These are phyloP conservation scores for Tuber umbilicatum DNA, from an alignment of 495 filamentous ascomycete species.

Conservation along the genomic window DNA sequence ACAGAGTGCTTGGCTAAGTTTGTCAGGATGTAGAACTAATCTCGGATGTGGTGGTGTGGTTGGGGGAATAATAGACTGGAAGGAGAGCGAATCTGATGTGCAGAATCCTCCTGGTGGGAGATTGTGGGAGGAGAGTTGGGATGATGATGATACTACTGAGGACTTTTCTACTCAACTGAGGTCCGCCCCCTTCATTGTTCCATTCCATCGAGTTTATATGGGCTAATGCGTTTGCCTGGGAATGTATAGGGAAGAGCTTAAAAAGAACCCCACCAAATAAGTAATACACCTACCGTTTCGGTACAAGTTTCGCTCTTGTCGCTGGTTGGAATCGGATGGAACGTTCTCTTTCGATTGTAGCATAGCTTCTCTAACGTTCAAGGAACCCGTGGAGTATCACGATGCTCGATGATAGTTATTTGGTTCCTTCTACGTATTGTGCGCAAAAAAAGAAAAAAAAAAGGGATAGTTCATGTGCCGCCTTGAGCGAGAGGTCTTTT, in stretches of 20 bases:
- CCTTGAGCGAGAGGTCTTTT: not conserved
- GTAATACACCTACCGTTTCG: not conserved
- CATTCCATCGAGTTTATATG: not conserved
- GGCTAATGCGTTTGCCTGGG: constrained; percentile 20
- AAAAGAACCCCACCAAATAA: constrained; percentile 54
- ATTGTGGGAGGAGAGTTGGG: constrained; percentile 99
- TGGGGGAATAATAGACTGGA: constrained; percentile 31
- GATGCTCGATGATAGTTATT: not conserved
- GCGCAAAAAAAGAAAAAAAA: not conserved
- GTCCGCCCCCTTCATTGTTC: constrained; percentile 46
- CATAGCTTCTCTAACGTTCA: not conserved
- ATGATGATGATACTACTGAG: constrained; percentile 94
- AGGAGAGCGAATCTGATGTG: constrained; percentile 39
- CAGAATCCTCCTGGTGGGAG: constrained; percentile 28
- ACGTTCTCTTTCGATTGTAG: not conserved
- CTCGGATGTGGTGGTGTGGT: not conserved
- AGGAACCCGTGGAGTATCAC: not conserved
- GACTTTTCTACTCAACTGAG: constrained; percentile 94
- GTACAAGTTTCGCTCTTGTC: not conserved
- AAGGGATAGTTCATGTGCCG: not conserved
- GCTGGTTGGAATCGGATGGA: constrained; percentile 11
- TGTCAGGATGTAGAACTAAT: constrained; percentile 43
- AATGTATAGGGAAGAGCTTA: constrained; percentile 74
- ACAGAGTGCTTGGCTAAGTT: not conserved
- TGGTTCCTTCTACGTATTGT: not conserved